Conservation (phyloP, 306 rosid species). For the Calophaca sinica region DNA sequence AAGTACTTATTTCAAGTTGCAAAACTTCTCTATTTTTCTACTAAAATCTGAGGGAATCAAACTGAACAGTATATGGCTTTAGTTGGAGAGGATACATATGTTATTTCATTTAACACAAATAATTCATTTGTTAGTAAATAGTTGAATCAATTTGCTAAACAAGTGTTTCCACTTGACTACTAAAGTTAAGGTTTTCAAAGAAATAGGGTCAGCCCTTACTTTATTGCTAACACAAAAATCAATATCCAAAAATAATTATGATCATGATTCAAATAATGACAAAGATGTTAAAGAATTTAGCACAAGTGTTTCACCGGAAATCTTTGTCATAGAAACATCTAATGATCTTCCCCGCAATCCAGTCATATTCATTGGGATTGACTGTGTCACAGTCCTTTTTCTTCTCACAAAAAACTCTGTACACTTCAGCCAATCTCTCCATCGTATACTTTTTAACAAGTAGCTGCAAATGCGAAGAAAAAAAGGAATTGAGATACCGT, state of each 20-base stretch:
- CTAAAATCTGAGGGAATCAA: slow-evolving; percentile 16
- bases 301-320: slow-evolving; percentile 72
- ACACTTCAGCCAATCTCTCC: slow-evolving; percentile 92
- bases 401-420: slow-evolving; percentile 70
- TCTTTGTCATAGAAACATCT: slow-evolving; percentile 96
- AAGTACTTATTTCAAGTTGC: not conserved
- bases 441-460: slow-evolving; percentile 92
- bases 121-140: slow-evolving; percentile 12
- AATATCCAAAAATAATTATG: slow-evolving; percentile 10
- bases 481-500: slow-evolving; percentile 41
- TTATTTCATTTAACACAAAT: slow-evolving; percentile 3
- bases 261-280: not conserved
- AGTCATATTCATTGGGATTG: slow-evolving; percentile 64
- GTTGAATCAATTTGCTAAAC: slow-evolving; percentile 6
- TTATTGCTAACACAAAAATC: slow-evolving; percentile 31
- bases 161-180: slow-evolving; percentile 4
- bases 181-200: not conserved
- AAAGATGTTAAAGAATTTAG: slow-evolving; percentile 11
- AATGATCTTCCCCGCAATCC: slow-evolving; percentile 96
- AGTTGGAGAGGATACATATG: slow-evolving; percentile 5
- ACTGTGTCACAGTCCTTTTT: slow-evolving; percentile 60
- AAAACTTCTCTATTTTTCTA: slow-evolving; percentile 11
- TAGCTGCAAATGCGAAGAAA: slow-evolving; percentile 62
- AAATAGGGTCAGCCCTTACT: slow-evolving; percentile 3
- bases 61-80: not conserved